Evolutionary conservation across 495 filamentous ascomycete species (phyloP).

Genomic region (Zalerion maritima): DNA sequence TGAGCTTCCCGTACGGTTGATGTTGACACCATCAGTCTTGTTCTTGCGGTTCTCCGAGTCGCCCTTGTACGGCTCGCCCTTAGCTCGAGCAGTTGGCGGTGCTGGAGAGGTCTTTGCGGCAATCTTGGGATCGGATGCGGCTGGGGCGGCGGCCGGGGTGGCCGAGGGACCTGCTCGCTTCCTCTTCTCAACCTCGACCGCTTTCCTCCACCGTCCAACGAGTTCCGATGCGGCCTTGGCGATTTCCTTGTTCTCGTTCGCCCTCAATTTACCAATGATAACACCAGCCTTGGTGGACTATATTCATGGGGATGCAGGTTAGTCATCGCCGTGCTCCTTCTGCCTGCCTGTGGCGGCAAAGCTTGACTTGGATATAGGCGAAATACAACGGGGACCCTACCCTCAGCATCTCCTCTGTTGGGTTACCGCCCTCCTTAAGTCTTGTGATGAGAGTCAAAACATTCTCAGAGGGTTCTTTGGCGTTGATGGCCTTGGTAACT

Average conservation of each 20-base stretch:
- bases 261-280: slow-evolving; percentile 68
- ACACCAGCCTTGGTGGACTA: slow-evolving; percentile 84
- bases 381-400: slow-evolving; percentile 28
- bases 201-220: slow-evolving; percentile 73
- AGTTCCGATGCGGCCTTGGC: slow-evolving; percentile 61
- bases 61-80: slow-evolving; percentile 48
- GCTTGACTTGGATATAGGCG: neutral
- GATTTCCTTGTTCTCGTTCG: slow-evolving; percentile 61
- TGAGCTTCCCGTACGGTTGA: slow-evolving; percentile 50
- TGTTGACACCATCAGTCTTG: slow-evolving; percentile 65
- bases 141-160: slow-evolving; percentile 21
- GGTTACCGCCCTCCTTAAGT: slow-evolving; percentile 58
- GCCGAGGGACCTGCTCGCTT: slow-evolving; percentile 33
- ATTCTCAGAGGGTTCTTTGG: slow-evolving; percentile 46
- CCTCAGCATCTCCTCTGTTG: slow-evolving; percentile 76
- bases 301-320: slow-evolving; percentile 6
- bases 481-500: slow-evolving; percentile 59
- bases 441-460: slow-evolving; percentile 58
- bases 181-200: slow-evolving; percentile 54
- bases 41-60: slow-evolving; percentile 63
- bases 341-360: neutral
- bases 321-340: neutral
- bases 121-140: slow-evolving; percentile 21
- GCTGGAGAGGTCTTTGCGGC: slow-evolving; percentile 23
- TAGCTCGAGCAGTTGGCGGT: slow-evolving; percentile 23